Base-by-base conservation (phyloP, 345 rosid genomes). In the Balakata baccata region DNA sequence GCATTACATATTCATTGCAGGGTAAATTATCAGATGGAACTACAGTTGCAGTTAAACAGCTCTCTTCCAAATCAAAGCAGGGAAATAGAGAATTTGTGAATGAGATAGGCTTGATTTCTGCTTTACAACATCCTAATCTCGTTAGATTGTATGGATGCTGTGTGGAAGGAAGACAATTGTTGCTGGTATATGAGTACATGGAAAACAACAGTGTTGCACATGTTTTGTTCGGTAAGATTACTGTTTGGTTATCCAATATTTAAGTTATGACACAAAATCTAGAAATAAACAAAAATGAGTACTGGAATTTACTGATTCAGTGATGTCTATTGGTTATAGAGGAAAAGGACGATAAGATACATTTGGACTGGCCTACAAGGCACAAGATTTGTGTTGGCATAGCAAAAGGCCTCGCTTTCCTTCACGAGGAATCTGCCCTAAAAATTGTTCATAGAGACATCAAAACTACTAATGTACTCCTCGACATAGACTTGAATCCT, bases 391-490 rank as follows among this genome's bases (percentile, higher is more conserved):
- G 96, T 63, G 46, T 90, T 39, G 92, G 92, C 7, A 83, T 87
- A 70, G 92, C 92, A 1, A 88, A 83, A 80, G 96, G 92, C 39
- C 77, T 90, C 46, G 81, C 85, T 37, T 90, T 84, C 77, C 88
- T 88, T 70, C 92, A 90, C 34, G 92, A 90, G 75, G 96, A 90
- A 75, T 90, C 90, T 0, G 80, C 87, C 65, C 53, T 90, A 57
- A 88, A 85, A 82, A 87, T 88, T 64, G 91, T 90, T 52, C 96
- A 90, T 50, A 84, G 92, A 72, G 96, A 90, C 81, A 88, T 90
- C 64, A 90, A 90, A 77, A 85, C 92, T 1, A 86, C 90, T 0
- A 90, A 87, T 72, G 92, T 88, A 72, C 89, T 88, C 46, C 92
- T 90, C 17, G 92, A 88, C 18, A 77, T 76, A 77, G 62, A 81